Base-by-base conservation (phyloP, 2,329 filamentous ascomycete species). In the Fusarium siculi region DNA sequence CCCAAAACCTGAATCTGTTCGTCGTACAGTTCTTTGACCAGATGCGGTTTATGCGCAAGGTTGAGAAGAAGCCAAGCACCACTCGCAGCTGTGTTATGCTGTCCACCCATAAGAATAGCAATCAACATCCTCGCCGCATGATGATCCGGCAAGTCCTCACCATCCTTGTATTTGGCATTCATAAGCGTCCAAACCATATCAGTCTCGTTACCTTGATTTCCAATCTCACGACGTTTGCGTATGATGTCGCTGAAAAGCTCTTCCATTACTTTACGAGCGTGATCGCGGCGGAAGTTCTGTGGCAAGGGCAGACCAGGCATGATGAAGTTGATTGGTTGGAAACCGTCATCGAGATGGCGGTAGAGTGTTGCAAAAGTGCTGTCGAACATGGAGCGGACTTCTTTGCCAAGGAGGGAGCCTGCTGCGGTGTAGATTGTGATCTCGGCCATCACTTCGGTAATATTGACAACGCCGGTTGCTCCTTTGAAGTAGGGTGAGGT, bases 71-170 rank as follows among this genome's bases (percentile, higher is more conserved):
- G 94, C 93, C 94, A 97, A 25, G 93, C 89, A 73, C 90, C 91
- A 28, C 93, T 95, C 15, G 93, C 94, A 7, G 93, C 93, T 2
- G 93, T 96, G 4, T 93, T 95, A 84, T 97, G 94, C 80, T 97
- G 94, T 57, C 94, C 94, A 63, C 93, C 94, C 94, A 97, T 96
- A 60, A 97, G 89, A 25, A 97, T 88, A 2, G 94, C 94, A 81
- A 97, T 97, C 92, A 97, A 94, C 88, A 97, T 95, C 82, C 96
- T 92, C 8, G 94, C 93, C 60, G 96, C 89, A 81, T 97, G 94
- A 74, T 92, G 87, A 77, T 97, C 94, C 2, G 94, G 92, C 12
- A 97, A 86, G 6, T 86, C 85, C 19, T 86, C 90, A 74, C 94
- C 94, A 76, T 95, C 89, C 84, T 97, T 97, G 87, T 97, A 97